phyloP scores from a whole-genome alignment of 352 stramenopile species.

The Phytophthora quininea region DNA sequence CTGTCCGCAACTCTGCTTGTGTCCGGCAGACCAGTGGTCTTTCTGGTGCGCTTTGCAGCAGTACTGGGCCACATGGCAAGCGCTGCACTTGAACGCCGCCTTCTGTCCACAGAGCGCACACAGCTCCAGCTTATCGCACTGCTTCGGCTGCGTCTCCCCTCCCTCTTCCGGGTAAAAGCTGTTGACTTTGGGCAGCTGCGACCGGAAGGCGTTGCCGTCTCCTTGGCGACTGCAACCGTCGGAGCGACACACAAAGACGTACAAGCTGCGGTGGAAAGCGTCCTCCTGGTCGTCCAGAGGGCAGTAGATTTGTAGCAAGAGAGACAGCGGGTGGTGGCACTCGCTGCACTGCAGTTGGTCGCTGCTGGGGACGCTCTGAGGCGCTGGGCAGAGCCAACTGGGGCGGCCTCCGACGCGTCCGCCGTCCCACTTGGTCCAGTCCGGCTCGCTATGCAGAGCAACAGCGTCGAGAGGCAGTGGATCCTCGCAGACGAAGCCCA shows the following conservation, averaged over 20 bases:
- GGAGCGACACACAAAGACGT: slow-evolving; percentile 92
- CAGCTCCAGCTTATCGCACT: slow-evolving; percentile 21
- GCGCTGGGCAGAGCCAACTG: slow-evolving; percentile 84
- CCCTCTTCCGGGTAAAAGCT: slow-evolving; percentile 84
- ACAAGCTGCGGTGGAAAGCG: slow-evolving; percentile 94
- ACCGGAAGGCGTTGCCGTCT: slow-evolving; percentile 78
- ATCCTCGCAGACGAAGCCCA: slow-evolving; percentile 69
- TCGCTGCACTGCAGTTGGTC: slow-evolving; percentile 54
- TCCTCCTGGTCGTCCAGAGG: slow-evolving; percentile 85
- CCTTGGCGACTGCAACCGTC: slow-evolving; percentile 58
- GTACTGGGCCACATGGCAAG: slow-evolving; percentile 79
- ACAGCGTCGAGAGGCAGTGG: slow-evolving; percentile 25
- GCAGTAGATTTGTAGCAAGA: slow-evolving; percentile 94
- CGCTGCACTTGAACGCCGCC: slow-evolving; percentile 70
- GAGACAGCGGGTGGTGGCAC: slow-evolving; percentile 63
- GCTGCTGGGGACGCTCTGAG: slow-evolving; percentile 38
- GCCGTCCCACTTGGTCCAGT: slow-evolving; percentile 93
- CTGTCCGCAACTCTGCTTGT: slow-evolving; percentile 67
- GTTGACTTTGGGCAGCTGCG: slow-evolving; percentile 91
- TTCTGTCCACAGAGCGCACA: slow-evolving; percentile 73
- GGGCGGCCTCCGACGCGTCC: slow-evolving; percentile 90
- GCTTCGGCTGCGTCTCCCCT: slow-evolving; percentile 21
- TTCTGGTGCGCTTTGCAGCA: slow-evolving; percentile 81
- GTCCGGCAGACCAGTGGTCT: slow-evolving; percentile 75
- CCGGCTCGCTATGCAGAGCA: slow-evolving; percentile 49